A percentile compares a stretch with the other conserved stretches of the same genome.
phyloP scores from a whole-genome alignment of 1,139 yeast species.

The Blastobotrys elegans region DNA sequence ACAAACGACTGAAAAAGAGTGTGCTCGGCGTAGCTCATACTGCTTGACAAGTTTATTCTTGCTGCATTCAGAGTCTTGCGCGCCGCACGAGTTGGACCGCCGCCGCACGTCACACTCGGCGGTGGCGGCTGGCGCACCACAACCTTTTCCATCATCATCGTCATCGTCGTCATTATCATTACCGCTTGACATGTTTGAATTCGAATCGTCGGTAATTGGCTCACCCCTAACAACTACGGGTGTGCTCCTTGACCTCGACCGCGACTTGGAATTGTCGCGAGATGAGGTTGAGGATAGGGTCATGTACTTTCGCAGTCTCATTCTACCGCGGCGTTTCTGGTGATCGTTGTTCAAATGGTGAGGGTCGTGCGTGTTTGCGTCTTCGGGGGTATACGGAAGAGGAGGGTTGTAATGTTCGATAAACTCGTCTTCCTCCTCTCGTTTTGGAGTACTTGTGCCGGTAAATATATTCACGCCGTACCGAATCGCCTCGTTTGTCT shows the following conservation, averaged over 20 bases:
- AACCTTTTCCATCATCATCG: neutral
- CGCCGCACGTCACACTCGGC: neutral
- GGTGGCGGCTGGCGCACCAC: neutral
- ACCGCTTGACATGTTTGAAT: no score
- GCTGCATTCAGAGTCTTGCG: neutral
- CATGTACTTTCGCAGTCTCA: conserved; percentile 7
- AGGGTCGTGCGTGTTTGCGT: neutral
- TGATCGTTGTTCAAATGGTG: neutral
- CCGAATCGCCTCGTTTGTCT: conserved; percentile 22
- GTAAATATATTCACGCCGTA: conserved; percentile 17
- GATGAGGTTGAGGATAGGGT: neutral
- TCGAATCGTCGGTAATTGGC: neutral
- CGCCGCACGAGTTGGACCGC: neutral
- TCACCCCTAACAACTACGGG: neutral
- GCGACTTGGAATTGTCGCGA: neutral
- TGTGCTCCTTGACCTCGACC: neutral
- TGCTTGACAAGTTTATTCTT: conserved; percentile 5
- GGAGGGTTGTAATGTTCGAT: neutral
- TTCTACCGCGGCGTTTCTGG: conserved; percentile 4
- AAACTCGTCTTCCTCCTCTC: conserved; percentile 3
- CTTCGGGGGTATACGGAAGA: conserved; percentile 4
- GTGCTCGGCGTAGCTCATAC: conserved; percentile 18
- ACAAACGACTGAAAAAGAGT: conserved; percentile 45
- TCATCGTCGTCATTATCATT: neutral
- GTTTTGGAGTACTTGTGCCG: neutral